A percentile compares a stretch with the other conserved stretches of the same genome.
Evolutionary conservation across 306 rosid genomes (phyloP).

Genomic region (Prunus armeniaca): DNA sequence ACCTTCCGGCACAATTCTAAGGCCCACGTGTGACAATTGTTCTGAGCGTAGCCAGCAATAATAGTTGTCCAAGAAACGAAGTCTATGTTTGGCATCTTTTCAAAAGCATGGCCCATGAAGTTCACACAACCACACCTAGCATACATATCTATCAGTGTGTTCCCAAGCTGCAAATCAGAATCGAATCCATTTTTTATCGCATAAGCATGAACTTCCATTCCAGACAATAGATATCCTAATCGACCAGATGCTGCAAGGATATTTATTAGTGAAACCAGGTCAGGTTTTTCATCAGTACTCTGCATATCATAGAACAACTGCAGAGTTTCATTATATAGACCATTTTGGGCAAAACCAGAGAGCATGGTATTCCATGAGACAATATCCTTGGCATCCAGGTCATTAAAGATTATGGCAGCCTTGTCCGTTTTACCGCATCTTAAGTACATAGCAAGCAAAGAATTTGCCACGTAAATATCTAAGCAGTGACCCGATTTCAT

Average conservation of each 20-base stretch:
- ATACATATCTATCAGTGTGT: slow-evolving; percentile 70
- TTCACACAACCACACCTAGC: slow-evolving; percentile 49
- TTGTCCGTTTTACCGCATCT: slow-evolving; percentile 48
- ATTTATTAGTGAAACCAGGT: slow-evolving; percentile 57
- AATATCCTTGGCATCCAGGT: slow-evolving; percentile 46
- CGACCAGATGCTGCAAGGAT: slow-evolving; percentile 56
- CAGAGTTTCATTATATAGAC: slow-evolving; percentile 43
- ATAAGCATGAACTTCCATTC: slow-evolving; percentile 69
- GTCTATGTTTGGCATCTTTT: slow-evolving; percentile 44
- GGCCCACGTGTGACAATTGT: slow-evolving; percentile 37
- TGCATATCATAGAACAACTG: slow-evolving; percentile 45
- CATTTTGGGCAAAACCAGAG: slow-evolving; percentile 65
- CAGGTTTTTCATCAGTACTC: slow-evolving; percentile 43
- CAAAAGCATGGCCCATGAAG: slow-evolving; percentile 53
- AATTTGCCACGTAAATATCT: slow-evolving; percentile 60
- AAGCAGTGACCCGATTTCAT: slow-evolving; percentile 42
- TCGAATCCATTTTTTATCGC: slow-evolving; percentile 52
- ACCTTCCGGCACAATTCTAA: slow-evolving; percentile 45
- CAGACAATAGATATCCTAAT: slow-evolving; percentile 43
- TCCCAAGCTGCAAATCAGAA: slow-evolving; percentile 55
- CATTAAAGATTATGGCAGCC: slow-evolving; percentile 43
- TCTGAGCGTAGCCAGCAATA: slow-evolving; percentile 68
- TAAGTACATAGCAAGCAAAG: slow-evolving; percentile 65
- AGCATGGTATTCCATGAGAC: slow-evolving; percentile 70
- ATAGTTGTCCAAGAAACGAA: slow-evolving; percentile 71